phyloP scores from a whole-genome alignment of 169 alveolate species.

The Plasmodium berghei region DNA sequence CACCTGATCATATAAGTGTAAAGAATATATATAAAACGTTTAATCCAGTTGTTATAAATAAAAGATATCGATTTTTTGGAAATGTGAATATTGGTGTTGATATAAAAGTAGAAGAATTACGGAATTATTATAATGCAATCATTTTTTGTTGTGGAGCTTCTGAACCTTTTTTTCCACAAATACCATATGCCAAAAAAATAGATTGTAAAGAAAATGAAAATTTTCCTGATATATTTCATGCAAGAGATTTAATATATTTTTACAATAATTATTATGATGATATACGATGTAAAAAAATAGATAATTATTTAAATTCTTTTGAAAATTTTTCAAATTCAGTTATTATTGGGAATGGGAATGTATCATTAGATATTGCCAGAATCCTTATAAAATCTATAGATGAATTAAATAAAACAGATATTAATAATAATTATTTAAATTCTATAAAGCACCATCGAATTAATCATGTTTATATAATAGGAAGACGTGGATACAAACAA shows the following conservation, averaged over 20 bases:
- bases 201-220: not conserved
- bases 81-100: conserved; percentile 83
- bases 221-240: conserved; percentile 32
- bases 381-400: conserved; percentile 74
- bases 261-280: conserved; percentile 48
- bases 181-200: not conserved
- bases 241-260: conserved; percentile 33
- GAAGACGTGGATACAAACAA: conserved; percentile 60
- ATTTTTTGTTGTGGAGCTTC: conserved; percentile 88
- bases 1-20: conserved; percentile 89
- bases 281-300: conserved; percentile 34
- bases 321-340: conserved; percentile 52
- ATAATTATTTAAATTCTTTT: conserved; percentile 37
- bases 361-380: conserved; percentile 89
- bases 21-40: conserved; percentile 82
- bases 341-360: conserved; percentile 92
- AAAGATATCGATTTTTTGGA: conserved; percentile 84
- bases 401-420: conserved; percentile 51
- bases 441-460: conserved; percentile 13
- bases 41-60: conserved; percentile 71
- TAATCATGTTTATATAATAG: conserved; percentile 58
- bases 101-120: conserved; percentile 78
- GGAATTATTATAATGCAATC: conserved; percentile 77
- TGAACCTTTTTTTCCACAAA: conserved; percentile 64
- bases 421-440: conserved; percentile 27